Evolutionary conservation across 768 basidiomycete species (phyloP).

Genomic region (Kwoniella pini): DNA sequence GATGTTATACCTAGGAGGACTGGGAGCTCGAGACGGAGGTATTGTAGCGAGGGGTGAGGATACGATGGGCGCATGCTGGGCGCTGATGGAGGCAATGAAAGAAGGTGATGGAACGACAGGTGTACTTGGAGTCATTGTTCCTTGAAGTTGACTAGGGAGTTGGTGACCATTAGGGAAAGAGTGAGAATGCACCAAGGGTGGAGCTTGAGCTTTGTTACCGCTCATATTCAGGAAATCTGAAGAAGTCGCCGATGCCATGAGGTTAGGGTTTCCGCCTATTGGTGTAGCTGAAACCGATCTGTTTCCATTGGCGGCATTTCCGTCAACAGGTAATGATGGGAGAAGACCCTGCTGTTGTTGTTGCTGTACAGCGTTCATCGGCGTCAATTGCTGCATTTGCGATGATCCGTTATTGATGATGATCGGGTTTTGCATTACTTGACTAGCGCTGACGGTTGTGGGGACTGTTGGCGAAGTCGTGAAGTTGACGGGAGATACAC

Average conservation of each 20-base stretch:
- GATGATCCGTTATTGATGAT: background rate
- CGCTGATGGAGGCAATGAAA: conserved; percentile 33
- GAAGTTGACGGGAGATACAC: conserved; percentile 29
- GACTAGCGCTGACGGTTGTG: background rate
- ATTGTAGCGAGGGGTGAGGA: conserved; percentile 48
- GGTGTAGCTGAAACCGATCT: conserved; percentile 6
- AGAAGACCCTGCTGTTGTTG: conserved; percentile 18
- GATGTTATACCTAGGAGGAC: conserved; percentile 38
- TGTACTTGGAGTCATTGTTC: conserved; percentile 30
- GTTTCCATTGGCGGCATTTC: background rate
- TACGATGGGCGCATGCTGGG: conserved; percentile 43
- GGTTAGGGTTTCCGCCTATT: conserved; percentile 15
- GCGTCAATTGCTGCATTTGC: conserved; percentile 1
- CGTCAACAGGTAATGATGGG: conserved; percentile 34
- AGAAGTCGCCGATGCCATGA: conserved; percentile 1
- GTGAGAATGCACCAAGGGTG: conserved; percentile 52
- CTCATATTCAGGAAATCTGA: background rate
- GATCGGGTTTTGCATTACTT: background rate
- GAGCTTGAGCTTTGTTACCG: conserved; percentile 28
- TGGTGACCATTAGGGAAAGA: conserved; percentile 54
- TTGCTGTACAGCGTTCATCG: background rate
- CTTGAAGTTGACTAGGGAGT: conserved; percentile 44
- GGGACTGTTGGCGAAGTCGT: conserved; percentile 12
- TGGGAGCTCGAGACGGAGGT: conserved; percentile 44
- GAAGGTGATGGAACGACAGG: conserved; percentile 34